Conservation (phyloP, 148 eudicot species). For the Vaccinium macrocarpon region DNA sequence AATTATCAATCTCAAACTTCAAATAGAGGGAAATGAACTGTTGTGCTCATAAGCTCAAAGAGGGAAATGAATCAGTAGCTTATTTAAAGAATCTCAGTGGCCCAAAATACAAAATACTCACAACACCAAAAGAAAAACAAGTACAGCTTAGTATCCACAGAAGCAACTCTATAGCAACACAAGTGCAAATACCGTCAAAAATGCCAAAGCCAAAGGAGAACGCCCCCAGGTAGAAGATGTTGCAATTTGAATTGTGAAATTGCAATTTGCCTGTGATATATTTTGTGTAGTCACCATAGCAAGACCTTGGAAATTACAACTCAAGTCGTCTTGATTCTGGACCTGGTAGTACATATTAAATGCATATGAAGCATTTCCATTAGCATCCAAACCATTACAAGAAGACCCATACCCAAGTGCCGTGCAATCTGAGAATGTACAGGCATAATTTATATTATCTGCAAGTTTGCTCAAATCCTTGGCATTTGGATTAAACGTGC, state of each 20-base stretch:
- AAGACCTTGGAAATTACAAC: conserved; percentile 72
- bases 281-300: conserved; percentile 55
- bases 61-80: background rate
- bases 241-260: conserved; percentile 65
- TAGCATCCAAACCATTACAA: conserved; percentile 61
- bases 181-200: conserved; percentile 21
- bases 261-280: conserved; percentile 68
- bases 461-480: conserved; percentile 56
- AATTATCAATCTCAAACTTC: background rate
- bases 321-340: conserved; percentile 46
- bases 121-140: background rate
- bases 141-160: background rate
- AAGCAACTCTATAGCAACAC: conserved; percentile 19
- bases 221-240: conserved; percentile 27
- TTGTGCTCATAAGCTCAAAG: background rate
- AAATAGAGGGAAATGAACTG: conserved; percentile 9
- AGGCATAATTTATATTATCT: conserved; percentile 62
- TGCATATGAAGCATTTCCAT: conserved; percentile 80
- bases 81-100: conserved; percentile 16
- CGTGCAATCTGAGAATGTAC: conserved; percentile 71
- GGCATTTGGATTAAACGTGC: conserved; percentile 59
- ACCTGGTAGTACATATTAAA: conserved; percentile 78
- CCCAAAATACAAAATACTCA: background rate
- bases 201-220: conserved; percentile 19
- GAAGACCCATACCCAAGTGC: conserved; percentile 80